phyloP scores from a whole-genome alignment of 116 monocot species.

The Phalaenopsis hybrid region DNA sequence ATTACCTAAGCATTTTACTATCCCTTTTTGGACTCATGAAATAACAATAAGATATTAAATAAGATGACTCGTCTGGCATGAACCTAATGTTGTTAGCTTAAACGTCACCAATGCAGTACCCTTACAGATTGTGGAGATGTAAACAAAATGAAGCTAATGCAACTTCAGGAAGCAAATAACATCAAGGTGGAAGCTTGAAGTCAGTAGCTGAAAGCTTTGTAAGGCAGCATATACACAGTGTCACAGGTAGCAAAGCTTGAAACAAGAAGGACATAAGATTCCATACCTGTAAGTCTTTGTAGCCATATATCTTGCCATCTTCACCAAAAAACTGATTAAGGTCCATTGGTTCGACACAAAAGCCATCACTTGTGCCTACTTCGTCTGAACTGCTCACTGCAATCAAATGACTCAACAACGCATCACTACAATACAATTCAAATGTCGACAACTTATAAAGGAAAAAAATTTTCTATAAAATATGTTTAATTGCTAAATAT shows the following conservation, averaged over 20 bases:
- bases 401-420: conserved; percentile 3
- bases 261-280: neutral
- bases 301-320: conserved; percentile 97
- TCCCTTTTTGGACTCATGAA: neutral
- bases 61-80: neutral
- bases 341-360: conserved; percentile 49
- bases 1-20: neutral
- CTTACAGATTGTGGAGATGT: neutral
- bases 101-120: neutral
- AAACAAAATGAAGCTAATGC: neutral
- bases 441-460: neutral
- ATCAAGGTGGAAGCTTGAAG: neutral
- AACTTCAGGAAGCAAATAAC: neutral
- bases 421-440: neutral
- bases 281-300: conserved; percentile 69
- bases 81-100: neutral
- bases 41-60: too few species aligned
- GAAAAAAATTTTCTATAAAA: neutral
- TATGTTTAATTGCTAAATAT: neutral
- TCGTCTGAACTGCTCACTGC: conserved; percentile 62
- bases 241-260: neutral
- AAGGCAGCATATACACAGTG: neutral
- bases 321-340: conserved; percentile 85
- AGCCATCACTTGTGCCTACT: conserved; percentile 35
- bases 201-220: neutral